These are phyloP conservation scores for Hyaloraphidium curvatum DNA, from an alignment of 192 early-diverging fungal genomes.

Conservation along the genomic window DNA sequence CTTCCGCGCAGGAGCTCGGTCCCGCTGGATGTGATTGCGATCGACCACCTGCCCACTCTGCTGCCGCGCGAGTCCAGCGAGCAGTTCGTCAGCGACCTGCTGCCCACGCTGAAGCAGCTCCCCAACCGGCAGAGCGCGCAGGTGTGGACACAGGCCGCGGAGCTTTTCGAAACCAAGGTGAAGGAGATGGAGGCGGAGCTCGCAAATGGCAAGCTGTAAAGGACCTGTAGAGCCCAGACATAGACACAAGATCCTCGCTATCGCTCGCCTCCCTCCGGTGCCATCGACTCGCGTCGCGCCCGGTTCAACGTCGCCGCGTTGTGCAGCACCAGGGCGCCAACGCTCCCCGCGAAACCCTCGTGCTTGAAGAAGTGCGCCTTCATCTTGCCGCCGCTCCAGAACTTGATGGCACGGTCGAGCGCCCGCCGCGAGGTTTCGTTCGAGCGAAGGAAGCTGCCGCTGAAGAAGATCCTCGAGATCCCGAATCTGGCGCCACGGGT, in stretches of 20 bases:
- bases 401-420: neutral
- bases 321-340: neutral
- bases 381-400: neutral
- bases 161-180: conserved; percentile 66
- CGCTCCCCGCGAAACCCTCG: neutral
- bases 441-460: neutral
- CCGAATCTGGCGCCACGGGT: too few relatives aligned
- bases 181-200: conserved; percentile 17
- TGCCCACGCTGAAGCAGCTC: conserved; percentile 51
- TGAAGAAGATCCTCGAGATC: neutral
- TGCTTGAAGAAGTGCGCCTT: too few relatives aligned
- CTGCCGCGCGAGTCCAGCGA: conserved; percentile 83
- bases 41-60: conserved; percentile 91
- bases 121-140: conserved; percentile 38
- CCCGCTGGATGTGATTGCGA: conserved; percentile 78
- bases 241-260: too few relatives aligned
- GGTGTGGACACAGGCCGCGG: conserved; percentile 59
- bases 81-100: conserved; percentile 63
- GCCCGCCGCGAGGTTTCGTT: neutral
- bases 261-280: too few relatives aligned
- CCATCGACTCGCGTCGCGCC: too few relatives aligned
- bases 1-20: conserved; percentile 24
- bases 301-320: too few relatives aligned
- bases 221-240: too few relatives aligned
- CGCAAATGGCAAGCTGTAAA: neutral